These are phyloP conservation scores for Adansonia rubrostipa DNA, from an alignment of 441 rosid species.

Conservation along the genomic window DNA sequence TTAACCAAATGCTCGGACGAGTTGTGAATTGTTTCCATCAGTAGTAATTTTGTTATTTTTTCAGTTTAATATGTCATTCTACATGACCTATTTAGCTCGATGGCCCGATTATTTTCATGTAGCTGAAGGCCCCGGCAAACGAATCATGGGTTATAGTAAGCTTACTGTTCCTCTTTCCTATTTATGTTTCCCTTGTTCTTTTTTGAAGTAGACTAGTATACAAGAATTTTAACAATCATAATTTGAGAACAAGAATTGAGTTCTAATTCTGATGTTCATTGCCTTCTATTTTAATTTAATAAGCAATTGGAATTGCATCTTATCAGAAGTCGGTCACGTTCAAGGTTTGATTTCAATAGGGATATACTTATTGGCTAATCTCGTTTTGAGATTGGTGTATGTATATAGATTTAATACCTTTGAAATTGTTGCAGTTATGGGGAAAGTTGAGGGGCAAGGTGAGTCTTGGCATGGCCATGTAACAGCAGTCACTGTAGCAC, in stretches of 20 bases:
- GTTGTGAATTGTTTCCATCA: conserved; percentile 17
- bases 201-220: not conserved
- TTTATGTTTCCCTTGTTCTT: not conserved
- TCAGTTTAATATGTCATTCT: conserved; percentile 95
- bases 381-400: not conserved
- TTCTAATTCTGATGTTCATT: not conserved
- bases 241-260: too few species aligned
- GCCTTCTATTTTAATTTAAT: not conserved
- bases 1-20: not conserved
- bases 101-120: conserved; percentile 98
- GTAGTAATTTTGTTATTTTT: conserved; percentile 17
- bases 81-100: conserved; percentile 95
- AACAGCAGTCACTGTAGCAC: conserved; percentile 89
- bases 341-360: not conserved
- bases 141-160: conserved; percentile 90
- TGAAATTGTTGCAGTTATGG: conserved; percentile 70
- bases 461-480: conserved; percentile 90
- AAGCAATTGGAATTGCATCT: not conserved
- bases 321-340: not conserved
- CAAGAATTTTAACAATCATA: not conserved
- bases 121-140: conserved; percentile 75
- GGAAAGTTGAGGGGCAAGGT: conserved; percentile 83
- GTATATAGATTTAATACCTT: conserved; percentile 15
- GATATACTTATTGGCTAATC: not conserved
- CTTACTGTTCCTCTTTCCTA: not conserved